These are phyloP conservation scores for Calonectria montana DNA, from an alignment of 2,329 filamentous ascomycete species.

Conservation along the genomic window DNA sequence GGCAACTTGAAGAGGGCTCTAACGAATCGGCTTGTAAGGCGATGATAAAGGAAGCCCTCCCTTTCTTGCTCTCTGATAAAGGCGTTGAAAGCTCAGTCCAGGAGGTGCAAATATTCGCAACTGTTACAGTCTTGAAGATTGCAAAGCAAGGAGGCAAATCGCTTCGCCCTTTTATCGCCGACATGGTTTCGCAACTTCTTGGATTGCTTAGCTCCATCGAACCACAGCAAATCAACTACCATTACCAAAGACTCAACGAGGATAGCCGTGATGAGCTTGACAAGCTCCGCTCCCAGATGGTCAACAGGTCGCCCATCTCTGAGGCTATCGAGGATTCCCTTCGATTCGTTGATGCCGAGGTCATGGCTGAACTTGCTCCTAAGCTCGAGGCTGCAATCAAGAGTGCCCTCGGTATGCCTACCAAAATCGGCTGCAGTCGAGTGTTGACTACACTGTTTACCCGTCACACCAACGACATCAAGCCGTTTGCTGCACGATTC, in stretches of 20 bases:
- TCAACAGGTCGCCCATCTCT: constrained; percentile 88
- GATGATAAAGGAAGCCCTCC: constrained; percentile 88
- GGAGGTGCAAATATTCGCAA: constrained; percentile 87
- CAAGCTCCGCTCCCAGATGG: constrained; percentile 82
- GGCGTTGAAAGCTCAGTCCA: constrained; percentile 90
- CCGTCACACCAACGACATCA: constrained; percentile 79
- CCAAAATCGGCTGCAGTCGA: constrained; percentile 90
- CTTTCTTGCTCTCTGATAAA: constrained; percentile 89
- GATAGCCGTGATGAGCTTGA: constrained; percentile 91
- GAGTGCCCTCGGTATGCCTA: constrained; percentile 88
- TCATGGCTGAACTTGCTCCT: constrained; percentile 80
- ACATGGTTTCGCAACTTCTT: constrained; percentile 84
- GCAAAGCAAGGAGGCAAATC: constrained; percentile 88
- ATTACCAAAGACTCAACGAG: constrained; percentile 90
- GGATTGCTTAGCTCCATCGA: constrained; percentile 88
- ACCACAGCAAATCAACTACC: constrained; percentile 88
- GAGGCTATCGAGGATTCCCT: constrained; percentile 92
- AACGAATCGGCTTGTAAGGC: constrained; percentile 75
- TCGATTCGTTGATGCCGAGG: constrained; percentile 80
- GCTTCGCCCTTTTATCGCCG: constrained; percentile 82
- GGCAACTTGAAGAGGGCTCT: constrained; percentile 84
- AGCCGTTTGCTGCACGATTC: constrained; percentile 79
- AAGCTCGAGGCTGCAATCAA: constrained; percentile 84
- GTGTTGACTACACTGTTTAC: constrained; percentile 88
- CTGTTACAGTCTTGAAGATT: constrained; percentile 86